Evolutionary conservation across 2,329 filamentous ascomycete genomes (phyloP).

Genomic region (Colletotrichum sp.): DNA sequence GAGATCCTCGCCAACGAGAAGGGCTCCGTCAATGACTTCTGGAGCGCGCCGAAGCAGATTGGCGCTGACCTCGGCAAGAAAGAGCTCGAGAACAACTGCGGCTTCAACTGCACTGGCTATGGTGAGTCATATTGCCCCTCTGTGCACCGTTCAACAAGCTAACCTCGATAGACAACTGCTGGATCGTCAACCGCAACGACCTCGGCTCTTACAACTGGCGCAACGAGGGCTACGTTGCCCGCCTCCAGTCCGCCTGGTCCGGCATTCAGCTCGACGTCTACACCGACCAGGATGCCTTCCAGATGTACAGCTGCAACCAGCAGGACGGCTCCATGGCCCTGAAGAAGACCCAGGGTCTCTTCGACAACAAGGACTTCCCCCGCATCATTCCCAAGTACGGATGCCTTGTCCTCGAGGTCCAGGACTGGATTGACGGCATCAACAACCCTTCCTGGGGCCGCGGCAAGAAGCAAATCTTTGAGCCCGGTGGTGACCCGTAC

Average conservation of each 20-base stretch:
- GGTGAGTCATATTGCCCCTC: slow-evolving; percentile 53
- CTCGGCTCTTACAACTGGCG: slow-evolving; percentile 69
- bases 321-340: slow-evolving; percentile 75
- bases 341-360: slow-evolving; percentile 73
- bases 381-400: slow-evolving; percentile 76
- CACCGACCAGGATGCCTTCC: slow-evolving; percentile 85
- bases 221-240: slow-evolving; percentile 63
- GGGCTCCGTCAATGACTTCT: slow-evolving; percentile 80
- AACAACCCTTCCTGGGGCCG: slow-evolving; percentile 90
- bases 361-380: slow-evolving; percentile 57
- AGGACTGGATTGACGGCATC: slow-evolving; percentile 94
- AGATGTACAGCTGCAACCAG: slow-evolving; percentile 84
- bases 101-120: slow-evolving; percentile 82
- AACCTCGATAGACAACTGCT: slow-evolving; percentile 64
- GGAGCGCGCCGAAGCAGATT: slow-evolving; percentile 80
- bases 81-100: slow-evolving; percentile 76
- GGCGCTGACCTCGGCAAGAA: slow-evolving; percentile 70
- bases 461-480: slow-evolving; percentile 62
- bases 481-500: slow-evolving; percentile 64
- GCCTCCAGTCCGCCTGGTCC: slow-evolving; percentile 74
- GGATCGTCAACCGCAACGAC: slow-evolving; percentile 67
- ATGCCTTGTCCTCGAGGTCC: slow-evolving; percentile 88
- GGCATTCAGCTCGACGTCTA: slow-evolving; percentile 85
- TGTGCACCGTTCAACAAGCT: not conserved
- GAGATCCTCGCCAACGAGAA: slow-evolving; percentile 73